These are phyloP conservation scores for Maudiozyma bulderi DNA, from an alignment of 805 yeast species.

Conservation along the genomic window DNA sequence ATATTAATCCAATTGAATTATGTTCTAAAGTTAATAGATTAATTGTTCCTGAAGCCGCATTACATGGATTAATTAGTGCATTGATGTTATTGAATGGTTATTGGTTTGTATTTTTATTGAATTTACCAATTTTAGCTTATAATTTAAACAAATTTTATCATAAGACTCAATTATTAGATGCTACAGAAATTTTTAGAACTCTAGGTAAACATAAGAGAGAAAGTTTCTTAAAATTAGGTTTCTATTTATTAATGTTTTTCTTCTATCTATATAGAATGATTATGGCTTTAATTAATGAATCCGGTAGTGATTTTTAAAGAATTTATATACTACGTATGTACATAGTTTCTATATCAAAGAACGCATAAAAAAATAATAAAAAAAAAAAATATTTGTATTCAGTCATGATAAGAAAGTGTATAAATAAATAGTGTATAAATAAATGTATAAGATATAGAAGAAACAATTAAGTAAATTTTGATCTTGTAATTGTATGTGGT, in stretches of 20 bases:
- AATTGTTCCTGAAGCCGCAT: conserved; percentile 80
- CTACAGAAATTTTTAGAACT: conserved; percentile 95
- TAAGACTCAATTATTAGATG: conserved; percentile 82
- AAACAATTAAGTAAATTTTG: conserved; percentile 1
- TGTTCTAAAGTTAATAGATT: conserved; percentile 87
- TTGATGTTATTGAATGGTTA: conserved; percentile 78
- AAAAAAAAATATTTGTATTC: background rate
- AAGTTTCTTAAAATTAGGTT: conserved; percentile 80
- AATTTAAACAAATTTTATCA: conserved; percentile 71
- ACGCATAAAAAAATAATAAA: too few species aligned
- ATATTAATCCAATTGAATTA: conserved; percentile 93
- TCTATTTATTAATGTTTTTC: conserved; percentile 87
- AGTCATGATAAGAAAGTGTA: too few species aligned
- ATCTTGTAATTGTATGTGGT: conserved; percentile 26
- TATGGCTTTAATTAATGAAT: conserved; percentile 71
- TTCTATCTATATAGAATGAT: conserved; percentile 93
- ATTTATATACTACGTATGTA: too few species aligned
- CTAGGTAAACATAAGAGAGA: conserved; percentile 88
- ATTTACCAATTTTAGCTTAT: conserved; percentile 75
- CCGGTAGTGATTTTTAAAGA: conserved; percentile 8
- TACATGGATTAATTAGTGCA: conserved; percentile 63
- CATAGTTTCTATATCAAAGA: background rate
- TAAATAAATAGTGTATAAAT: background rate
- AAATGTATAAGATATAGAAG: background rate
- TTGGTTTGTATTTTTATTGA: conserved; percentile 81